A percentile compares a stretch with the other conserved stretches of the same genome.
Evolutionary conservation across 495 filamentous ascomycete genomes (phyloP).

Genomic region (Hyaloscypha bicolor): DNA sequence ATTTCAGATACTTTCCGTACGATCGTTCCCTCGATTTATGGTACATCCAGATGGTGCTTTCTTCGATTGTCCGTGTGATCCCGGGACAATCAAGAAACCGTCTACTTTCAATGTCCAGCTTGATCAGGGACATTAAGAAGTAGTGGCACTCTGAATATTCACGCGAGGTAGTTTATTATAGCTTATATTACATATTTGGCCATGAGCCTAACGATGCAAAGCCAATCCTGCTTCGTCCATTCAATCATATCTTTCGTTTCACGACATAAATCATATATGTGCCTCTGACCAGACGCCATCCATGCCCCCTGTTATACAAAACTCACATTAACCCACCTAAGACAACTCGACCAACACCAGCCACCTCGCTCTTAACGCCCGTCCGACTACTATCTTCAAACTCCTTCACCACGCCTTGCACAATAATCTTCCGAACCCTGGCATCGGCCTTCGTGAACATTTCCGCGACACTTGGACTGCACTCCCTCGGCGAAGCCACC

Average conservation of each 20-base stretch:
- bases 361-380: slow-evolving; percentile 76
- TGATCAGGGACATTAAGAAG: too few relatives aligned
- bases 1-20: too few relatives aligned
- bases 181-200: slow-evolving; percentile 1
- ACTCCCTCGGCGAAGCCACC: slow-evolving; percentile 65
- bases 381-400: slow-evolving; percentile 85
- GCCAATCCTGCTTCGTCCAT: not conserved
- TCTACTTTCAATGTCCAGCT: too few relatives aligned
- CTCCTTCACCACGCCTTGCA: slow-evolving; percentile 82
- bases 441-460: slow-evolving; percentile 88
- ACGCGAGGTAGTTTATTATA: not conserved
- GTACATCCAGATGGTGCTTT: too few relatives aligned
- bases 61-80: too few relatives aligned
- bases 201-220: slow-evolving; percentile 1
- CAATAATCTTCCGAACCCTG: slow-evolving; percentile 80
- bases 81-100: too few relatives aligned
- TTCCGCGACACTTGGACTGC: slow-evolving; percentile 67
- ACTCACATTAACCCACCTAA: slow-evolving; percentile 80
- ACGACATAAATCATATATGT: slow-evolving; percentile 14
- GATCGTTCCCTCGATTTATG: too few relatives aligned
- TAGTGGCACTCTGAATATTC: too few relatives aligned
- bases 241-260: slow-evolving; percentile 1
- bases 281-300: not conserved
- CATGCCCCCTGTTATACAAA: slow-evolving; percentile 5
- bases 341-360: slow-evolving; percentile 83